phyloP scores from a whole-genome alignment of 768 basidiomycete genomes.

The Sporobolomyces pararoseus region DNA sequence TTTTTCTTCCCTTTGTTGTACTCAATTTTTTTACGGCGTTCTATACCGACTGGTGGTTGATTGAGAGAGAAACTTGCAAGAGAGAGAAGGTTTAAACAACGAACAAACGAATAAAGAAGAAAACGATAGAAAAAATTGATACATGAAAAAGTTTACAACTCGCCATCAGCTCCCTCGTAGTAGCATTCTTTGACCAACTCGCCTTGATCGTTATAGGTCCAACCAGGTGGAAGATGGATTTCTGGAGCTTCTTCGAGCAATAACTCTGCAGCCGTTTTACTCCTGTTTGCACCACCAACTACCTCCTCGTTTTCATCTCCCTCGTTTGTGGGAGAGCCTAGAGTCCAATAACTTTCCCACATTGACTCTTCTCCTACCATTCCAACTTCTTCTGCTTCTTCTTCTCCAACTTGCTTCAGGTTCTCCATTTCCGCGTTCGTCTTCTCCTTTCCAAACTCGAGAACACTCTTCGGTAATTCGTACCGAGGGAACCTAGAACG shows the following conservation, averaged over 20 bases:
- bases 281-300: too few species aligned
- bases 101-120: neutral
- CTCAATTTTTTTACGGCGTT: too few species aligned
- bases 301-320: neutral
- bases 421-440: neutral
- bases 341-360: conserved; percentile 21
- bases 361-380: neutral
- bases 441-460: neutral
- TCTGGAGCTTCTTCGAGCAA: conserved; percentile 5
- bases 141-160: neutral
- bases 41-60: too few species aligned
- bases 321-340: neutral
- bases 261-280: neutral
- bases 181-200: neutral
- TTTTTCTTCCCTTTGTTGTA: neutral
- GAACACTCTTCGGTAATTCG: conserved; percentile 19
- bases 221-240: neutral
- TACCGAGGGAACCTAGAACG: conserved; percentile 10
- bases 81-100: neutral
- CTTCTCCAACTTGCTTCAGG: neutral
- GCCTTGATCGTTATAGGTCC: neutral
- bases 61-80: too few species aligned
- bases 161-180: too few species aligned
- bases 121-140: neutral
- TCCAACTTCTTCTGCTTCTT: neutral